phyloP scores from a whole-genome alignment of 192 early-diverging fungal species.

The Podochytrium sp. region DNA sequence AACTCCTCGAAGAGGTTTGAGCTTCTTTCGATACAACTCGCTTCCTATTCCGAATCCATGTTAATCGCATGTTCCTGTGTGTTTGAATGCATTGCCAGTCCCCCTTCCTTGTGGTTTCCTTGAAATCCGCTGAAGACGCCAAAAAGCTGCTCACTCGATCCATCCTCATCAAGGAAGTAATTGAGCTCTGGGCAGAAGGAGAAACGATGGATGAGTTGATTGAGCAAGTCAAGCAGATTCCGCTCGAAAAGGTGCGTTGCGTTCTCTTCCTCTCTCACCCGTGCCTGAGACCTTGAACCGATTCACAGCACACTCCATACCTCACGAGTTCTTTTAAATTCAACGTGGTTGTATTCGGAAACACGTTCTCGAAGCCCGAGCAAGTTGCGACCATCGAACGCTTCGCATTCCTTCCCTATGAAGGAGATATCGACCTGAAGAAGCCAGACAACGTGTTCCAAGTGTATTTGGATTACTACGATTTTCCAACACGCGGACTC shows the following conservation, averaged over 20 bases:
- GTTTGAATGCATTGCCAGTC: constrained; percentile 41
- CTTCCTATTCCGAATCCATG: not conserved
- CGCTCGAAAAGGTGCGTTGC: constrained; percentile 59
- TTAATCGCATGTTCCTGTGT: not conserved
- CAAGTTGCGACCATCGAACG: constrained; percentile 82
- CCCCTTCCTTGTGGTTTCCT: constrained; percentile 79
- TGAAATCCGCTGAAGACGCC: constrained; percentile 73
- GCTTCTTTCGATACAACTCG: not conserved
- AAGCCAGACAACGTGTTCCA: constrained; percentile 75
- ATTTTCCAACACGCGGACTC: constrained; percentile 1
- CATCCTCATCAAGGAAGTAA: constrained; percentile 82
- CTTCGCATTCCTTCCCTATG: constrained; percentile 83
- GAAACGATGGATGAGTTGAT: constrained; percentile 65
- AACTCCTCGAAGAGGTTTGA: constrained; percentile 67
- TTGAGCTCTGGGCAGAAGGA: constrained; percentile 77
- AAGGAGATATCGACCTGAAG: constrained; percentile 84
- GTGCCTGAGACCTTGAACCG: not conserved
- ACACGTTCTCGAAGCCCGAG: constrained; percentile 70
- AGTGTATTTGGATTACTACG: constrained; percentile 76
- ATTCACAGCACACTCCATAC: constrained; percentile 29
- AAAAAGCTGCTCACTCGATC: constrained; percentile 74
- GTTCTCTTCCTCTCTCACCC: not conserved
- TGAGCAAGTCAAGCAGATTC: constrained; percentile 55
- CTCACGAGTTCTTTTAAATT: constrained; percentile 44
- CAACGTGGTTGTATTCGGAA: constrained; percentile 73